These are phyloP conservation scores for Cyclotella distinguenda DNA, from an alignment of 108 stramenopile genomes.

Conservation along the genomic window DNA sequence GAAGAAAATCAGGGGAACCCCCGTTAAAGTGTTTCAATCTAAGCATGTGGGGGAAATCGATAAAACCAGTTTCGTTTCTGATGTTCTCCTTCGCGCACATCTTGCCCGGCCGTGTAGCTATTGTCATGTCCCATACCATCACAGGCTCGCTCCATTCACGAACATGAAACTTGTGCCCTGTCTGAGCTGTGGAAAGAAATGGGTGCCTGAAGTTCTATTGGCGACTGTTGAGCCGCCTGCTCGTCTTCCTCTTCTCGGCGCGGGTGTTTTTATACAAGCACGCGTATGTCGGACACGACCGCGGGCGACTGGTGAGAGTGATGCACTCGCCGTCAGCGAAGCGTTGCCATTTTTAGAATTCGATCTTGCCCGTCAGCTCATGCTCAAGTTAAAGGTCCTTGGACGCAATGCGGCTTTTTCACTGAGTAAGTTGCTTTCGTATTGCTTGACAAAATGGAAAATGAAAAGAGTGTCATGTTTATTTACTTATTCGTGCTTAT, in stretches of 20 bases:
- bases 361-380: conserved; percentile 94
- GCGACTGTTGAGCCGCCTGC: conserved; percentile 74
- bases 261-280: conserved; percentile 93
- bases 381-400: conserved; percentile 92
- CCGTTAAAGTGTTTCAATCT: background rate
- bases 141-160: conserved; percentile 88
- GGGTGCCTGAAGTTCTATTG: conserved; percentile 91
- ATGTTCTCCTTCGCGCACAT: conserved; percentile 52
- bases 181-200: conserved; percentile 90
- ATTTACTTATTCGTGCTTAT: background rate
- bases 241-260: conserved; percentile 82
- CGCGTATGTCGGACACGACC: conserved; percentile 90
- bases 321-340: conserved; percentile 91
- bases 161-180: conserved; percentile 97
- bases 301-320: conserved; percentile 76
- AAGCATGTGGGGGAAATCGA: conserved; percentile 30
- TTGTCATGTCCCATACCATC: conserved; percentile 97
- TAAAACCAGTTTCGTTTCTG: conserved; percentile 35
- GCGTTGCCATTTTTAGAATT: conserved; percentile 94
- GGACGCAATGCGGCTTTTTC: conserved; percentile 92
- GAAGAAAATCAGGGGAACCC: conserved; percentile 14
- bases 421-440: conserved; percentile 31
- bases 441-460: background rate
- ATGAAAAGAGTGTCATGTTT: too few species aligned
- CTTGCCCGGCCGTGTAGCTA: conserved; percentile 85